These are phyloP conservation scores for Umbelopsis sp. DNA, from an alignment of 192 early-diverging fungal species.

Conservation along the genomic window DNA sequence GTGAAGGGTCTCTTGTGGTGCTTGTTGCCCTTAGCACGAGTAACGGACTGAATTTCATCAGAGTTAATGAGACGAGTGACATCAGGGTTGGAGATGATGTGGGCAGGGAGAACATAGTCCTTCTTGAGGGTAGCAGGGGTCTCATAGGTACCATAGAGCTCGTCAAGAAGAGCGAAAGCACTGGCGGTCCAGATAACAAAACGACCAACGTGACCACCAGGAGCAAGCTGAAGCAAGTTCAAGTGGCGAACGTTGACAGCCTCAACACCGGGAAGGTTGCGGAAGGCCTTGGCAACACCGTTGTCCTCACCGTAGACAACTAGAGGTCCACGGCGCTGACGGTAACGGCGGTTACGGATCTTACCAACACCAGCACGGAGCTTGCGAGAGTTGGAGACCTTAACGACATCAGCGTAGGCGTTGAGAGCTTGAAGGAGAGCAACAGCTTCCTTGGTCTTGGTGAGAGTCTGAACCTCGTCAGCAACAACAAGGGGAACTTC, in stretches of 20 bases:
- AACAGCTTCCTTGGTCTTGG: conserved; percentile 94
- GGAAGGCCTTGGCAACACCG: conserved; percentile 93
- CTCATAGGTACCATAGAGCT: conserved; percentile 88
- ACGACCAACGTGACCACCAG: conserved; percentile 98
- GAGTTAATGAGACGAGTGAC: conserved; percentile 95
- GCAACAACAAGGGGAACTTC: conserved; percentile 94
- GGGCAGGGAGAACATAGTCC: conserved; percentile 81
- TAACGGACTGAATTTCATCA: conserved; percentile 93
- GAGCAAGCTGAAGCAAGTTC: conserved; percentile 98
- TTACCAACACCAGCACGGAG: conserved; percentile 97
- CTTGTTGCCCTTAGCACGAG: conserved; percentile 80
- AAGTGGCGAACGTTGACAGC: conserved; percentile 85
- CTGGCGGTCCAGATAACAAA: conserved; percentile 98
- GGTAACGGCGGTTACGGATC: conserved; percentile 94
- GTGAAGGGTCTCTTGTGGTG: conserved; percentile 89
- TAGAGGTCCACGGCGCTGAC: conserved; percentile 94
- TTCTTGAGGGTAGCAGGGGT: conserved; percentile 84
- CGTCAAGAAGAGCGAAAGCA: conserved; percentile 90
- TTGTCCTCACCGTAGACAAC: conserved; percentile 94
- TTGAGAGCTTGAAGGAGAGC: conserved; percentile 87
- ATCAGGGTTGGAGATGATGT: conserved; percentile 94
- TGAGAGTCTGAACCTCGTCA: conserved; percentile 77
- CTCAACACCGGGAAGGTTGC: conserved; percentile 99
- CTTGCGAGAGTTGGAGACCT: conserved; percentile 94
- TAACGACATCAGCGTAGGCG: conserved; percentile 93